These are phyloP conservation scores for Candida adriatica DNA, from an alignment of 805 yeast species.

Conservation along the genomic window DNA sequence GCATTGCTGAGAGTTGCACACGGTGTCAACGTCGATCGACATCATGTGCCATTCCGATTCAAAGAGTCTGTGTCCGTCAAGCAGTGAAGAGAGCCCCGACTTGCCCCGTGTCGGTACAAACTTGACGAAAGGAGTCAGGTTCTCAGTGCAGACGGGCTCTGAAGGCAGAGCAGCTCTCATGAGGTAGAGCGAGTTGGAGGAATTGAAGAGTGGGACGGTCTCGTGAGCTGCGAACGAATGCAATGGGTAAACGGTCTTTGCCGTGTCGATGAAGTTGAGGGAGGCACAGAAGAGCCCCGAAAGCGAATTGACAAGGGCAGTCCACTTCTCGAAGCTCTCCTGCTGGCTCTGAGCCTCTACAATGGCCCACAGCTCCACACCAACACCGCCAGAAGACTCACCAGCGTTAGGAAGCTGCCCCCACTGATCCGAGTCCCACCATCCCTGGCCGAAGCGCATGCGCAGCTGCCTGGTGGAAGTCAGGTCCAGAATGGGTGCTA, in stretches of 20 bases:
- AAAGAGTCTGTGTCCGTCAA: conserved; percentile 87
- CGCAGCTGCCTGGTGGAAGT: conserved; percentile 72
- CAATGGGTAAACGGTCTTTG: conserved; percentile 67
- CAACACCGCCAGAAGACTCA: conserved; percentile 76
- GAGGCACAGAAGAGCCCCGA: conserved; percentile 96
- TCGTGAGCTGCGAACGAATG: conserved; percentile 27
- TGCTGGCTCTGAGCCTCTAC: conserved; percentile 55
- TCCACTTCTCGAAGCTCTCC: conserved; percentile 64
- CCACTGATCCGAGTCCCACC: conserved; percentile 90
- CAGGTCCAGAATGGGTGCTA: conserved; percentile 67
- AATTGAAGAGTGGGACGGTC: conserved; percentile 23
- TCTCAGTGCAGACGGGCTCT: conserved; percentile 95
- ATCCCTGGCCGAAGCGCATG: conserved; percentile 85
- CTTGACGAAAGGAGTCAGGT: conserved; percentile 87
- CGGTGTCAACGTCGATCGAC: conserved; percentile 72
- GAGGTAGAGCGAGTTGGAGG: conserved; percentile 39
- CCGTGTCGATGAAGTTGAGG: conserved; percentile 75
- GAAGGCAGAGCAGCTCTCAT: conserved; percentile 86
- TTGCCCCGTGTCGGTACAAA: conserved; percentile 88
- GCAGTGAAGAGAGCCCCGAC: conserved; percentile 75
- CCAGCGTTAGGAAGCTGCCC: conserved; percentile 78
- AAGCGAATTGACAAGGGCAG: conserved; percentile 58
- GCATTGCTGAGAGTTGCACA: conserved; percentile 39
- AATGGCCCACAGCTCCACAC: conserved; percentile 89
- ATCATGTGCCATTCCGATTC: conserved; percentile 92